Percentiles rank a stretch among this genome's conserved stretches.
Conservation (phyloP, 306 rosid species). For the Trichosanthes truncata region DNA sequence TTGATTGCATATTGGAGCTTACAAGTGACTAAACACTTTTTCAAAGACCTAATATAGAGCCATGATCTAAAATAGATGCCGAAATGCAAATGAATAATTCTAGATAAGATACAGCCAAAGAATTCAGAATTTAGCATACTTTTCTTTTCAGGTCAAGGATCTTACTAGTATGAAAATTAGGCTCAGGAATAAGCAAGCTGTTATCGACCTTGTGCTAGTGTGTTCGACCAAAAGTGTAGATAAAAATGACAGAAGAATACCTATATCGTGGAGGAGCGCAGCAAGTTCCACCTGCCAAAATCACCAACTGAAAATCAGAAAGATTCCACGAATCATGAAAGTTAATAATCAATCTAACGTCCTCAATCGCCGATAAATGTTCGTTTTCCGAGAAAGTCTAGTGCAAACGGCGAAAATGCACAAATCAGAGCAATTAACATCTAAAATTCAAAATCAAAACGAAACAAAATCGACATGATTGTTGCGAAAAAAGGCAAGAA, state of each 20-base stretch:
- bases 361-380: neutral
- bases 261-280: slow-evolving; percentile 84
- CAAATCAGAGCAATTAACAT: neutral
- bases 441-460: neutral
- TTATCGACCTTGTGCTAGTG: neutral
- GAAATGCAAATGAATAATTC: neutral
- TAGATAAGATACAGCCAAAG: neutral
- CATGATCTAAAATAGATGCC: neutral
- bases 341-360: neutral
- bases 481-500: neutral
- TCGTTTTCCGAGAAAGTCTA: neutral
- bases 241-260: slow-evolving; percentile 11
- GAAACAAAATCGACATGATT: neutral
- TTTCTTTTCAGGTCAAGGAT: neutral
- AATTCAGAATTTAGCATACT: neutral
- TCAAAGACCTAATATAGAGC: neutral
- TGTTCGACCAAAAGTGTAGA: neutral
- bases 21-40: neutral
- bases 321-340: neutral
- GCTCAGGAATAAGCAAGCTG: neutral
- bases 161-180: neutral
- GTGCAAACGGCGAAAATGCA: neutral
- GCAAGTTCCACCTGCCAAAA: slow-evolving; percentile 71
- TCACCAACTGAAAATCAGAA: slow-evolving; percentile 5
- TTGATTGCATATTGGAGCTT: neutral